Conservation (phyloP, 78 protist genomes). For the Mantamonas sphyraenae region DNA sequence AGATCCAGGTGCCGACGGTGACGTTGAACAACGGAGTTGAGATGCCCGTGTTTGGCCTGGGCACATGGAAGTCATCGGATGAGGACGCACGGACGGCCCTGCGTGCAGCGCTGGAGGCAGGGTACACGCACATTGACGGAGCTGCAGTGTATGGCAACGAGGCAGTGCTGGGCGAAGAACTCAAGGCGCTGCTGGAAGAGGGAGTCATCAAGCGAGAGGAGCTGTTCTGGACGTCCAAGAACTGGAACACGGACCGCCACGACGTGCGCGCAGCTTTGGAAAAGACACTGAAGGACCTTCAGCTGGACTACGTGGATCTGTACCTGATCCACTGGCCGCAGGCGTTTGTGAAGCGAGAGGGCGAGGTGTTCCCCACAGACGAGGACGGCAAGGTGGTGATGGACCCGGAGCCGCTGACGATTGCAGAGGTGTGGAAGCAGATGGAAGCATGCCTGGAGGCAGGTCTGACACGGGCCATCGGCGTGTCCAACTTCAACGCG, state of each 20-base stretch:
- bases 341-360: conserved; percentile 24
- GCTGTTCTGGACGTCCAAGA: conserved; percentile 31
- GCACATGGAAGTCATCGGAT: neutral
- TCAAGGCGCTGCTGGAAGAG: neutral
- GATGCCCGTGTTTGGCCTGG: conserved; percentile 27
- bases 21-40: neutral
- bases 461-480: conserved; percentile 9
- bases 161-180: conserved; percentile 20
- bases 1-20: too few relatives aligned
- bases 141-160: conserved; percentile 25
- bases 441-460: neutral
- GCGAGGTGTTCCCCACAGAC: neutral
- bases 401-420: conserved; percentile 11
- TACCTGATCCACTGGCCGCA: conserved; percentile 74
- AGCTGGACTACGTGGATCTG: conserved; percentile 46
- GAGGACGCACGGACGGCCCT: too few relatives aligned
- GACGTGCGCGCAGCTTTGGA: conserved; percentile 13
- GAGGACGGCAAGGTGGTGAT: neutral
- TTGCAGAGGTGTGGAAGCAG: neutral
- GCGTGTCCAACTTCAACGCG: conserved; percentile 7
- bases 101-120: conserved; percentile 1
- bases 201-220: conserved; percentile 7
- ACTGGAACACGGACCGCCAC: conserved; percentile 39
- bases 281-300: conserved; percentile 19
- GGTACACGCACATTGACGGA: conserved; percentile 42